Evolutionary conservation across 2,329 filamentous ascomycete species (phyloP).

Genomic region (Verticillium zaregamsianum): DNA sequence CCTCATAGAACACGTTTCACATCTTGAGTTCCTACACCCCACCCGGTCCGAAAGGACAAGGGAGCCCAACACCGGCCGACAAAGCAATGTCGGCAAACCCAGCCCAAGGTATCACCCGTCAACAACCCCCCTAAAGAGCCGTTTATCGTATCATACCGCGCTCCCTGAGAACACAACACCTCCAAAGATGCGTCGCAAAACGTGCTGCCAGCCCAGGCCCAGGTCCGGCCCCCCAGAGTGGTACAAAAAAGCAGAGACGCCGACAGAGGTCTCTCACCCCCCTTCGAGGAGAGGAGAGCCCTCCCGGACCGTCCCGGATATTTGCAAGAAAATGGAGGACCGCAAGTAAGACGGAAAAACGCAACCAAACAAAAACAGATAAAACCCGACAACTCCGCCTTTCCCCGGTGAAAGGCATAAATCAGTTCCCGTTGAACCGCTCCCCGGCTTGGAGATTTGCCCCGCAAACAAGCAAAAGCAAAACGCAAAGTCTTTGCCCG

Average conservation of each 20-base stretch:
- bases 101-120: slow-evolving; percentile 9
- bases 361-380: slow-evolving; percentile 16
- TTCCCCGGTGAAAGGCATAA: slow-evolving; percentile 16
- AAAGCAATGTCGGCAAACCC: background rate
- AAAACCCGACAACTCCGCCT: slow-evolving; percentile 29
- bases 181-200: slow-evolving; percentile 10
- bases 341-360: background rate
- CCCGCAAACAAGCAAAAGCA: slow-evolving; percentile 18
- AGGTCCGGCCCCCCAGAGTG: background rate
- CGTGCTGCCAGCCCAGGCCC: slow-evolving; percentile 11
- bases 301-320: background rate
- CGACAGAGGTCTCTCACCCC: background rate
- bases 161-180: slow-evolving; percentile 10
- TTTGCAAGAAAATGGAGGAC: slow-evolving; percentile 1
- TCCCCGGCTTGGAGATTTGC: slow-evolving; percentile 10
- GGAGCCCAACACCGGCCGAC: slow-evolving; percentile 2
- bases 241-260: background rate
- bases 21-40: slow-evolving; percentile 14
- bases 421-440: slow-evolving; percentile 16
- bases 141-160: slow-evolving; percentile 13
- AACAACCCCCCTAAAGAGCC: slow-evolving; percentile 1
- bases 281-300: background rate
- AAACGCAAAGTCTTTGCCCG: slow-evolving; percentile 21
- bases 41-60: background rate
- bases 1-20: slow-evolving; percentile 11